Evolutionary conservation across 164 flowering plant genomes (phyloP).

Genomic region (Vitis vinifera): ASM3070453v1 NC_081811.1:27632001-27632500

Average conservation of each 20-base stretch:
- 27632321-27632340: neutral
- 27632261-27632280: neutral
- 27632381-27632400: neutral
- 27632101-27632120: neutral
- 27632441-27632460: too few species aligned
- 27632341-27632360: neutral
- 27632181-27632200: conserved; percentile 94
- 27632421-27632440: neutral
- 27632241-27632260: neutral
- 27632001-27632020: too few species aligned
- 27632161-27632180: conserved; percentile 90
- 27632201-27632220: conserved; percentile 92
- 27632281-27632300: conserved; percentile 22
- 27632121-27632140: conserved; percentile 83
- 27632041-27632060: too few species aligned
- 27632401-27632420: neutral
- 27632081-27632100: too few species aligned
- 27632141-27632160: conserved; percentile 96
- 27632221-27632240: conserved; percentile 32
- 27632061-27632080: too few species aligned
- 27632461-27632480: neutral
- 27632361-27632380: neutral
- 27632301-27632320: neutral
- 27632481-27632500: too few species aligned
- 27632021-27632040: too few species aligned